Base-by-base conservation (phyloP, 371 early-diverging fungal species). In the Umbelopsis sp. region DNA sequence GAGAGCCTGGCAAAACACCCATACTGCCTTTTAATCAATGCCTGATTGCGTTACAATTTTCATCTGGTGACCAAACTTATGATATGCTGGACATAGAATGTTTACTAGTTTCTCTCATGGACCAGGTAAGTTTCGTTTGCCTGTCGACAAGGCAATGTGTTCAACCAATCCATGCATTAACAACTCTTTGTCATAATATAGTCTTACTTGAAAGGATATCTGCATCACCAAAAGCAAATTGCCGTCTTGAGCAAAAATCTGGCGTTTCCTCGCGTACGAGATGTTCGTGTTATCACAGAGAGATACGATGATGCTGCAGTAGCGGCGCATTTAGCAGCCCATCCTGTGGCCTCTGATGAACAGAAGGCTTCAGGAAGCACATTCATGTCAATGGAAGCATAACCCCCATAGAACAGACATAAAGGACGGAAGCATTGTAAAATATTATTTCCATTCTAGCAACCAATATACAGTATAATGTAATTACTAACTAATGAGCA, bases 71-170 rank as follows among this genome's bases (percentile, higher is more conserved):
- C 32, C 18, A 57, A 18, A 65, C 69, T 8, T 50, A 77, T 8
- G 73, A 80, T 48, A 29, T 70, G 25, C 57, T 64, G 24, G 81
- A 81, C 57, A 66, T 77, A 22, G 82, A 81, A 62, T 69, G 73
- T 63, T 72, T 81, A 0, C 53, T 84, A 2, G 84, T 84, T 0
- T 80, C 84, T 8, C 67, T 84, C 20, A 67, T 84, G 10, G 80
- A 76, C 57, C 84, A 84, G 75, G 84, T 81, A 78, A 63, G 50
- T 51, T 25, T 16, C 25, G 45, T 37, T 22, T 38, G 24, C 12
- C 2, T 7, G 29, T 29, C 29, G 10, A 24, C 50, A n/a, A 20
- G n/a, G 10, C 4, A n/a, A 4, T 50, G n/a, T 22, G 7, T 5
- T 14, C 50, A 50, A 32, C 4, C 10, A 16, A 20, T 12, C n/a